Percentiles rank a stretch among this genome's conserved stretches.
Conservation (phyloP, 495 filamentous ascomycete genomes). For the Bryoglossum gracile region DNA sequence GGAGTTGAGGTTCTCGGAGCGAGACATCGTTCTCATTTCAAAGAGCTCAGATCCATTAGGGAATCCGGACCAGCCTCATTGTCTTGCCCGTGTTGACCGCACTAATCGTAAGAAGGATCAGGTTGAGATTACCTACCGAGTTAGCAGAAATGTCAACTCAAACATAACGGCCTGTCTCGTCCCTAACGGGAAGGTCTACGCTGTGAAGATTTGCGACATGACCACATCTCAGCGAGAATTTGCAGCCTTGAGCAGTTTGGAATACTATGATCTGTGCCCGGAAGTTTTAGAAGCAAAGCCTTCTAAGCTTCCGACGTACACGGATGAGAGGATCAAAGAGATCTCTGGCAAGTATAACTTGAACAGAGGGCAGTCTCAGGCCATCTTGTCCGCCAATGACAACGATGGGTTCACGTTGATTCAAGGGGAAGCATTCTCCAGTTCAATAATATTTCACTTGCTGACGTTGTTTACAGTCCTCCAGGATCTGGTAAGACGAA, state of each 20-base stretch:
- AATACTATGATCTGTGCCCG: slow-evolving; percentile 92
- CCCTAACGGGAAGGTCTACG: slow-evolving; percentile 59
- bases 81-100: slow-evolving; percentile 74
- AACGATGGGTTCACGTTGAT: slow-evolving; percentile 96
- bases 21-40: slow-evolving; percentile 82
- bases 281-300: slow-evolving; percentile 85
- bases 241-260: slow-evolving; percentile 77
- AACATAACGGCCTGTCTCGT: slow-evolving; percentile 39
- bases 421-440: slow-evolving; percentile 57
- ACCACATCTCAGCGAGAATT: slow-evolving; percentile 92
- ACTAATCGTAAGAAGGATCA: slow-evolving; percentile 71
- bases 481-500: slow-evolving; percentile 98
- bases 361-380: slow-evolving; percentile 86
- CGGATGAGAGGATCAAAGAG: slow-evolving; percentile 57
- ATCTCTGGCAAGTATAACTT: slow-evolving; percentile 70
- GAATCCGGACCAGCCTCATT: slow-evolving; percentile 59
- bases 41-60: slow-evolving; percentile 57
- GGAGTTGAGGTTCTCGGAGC: slow-evolving; percentile 67
- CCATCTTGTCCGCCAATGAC: slow-evolving; percentile 81
- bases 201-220: slow-evolving; percentile 77
- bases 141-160: slow-evolving; percentile 52
- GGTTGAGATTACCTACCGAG: slow-evolving; percentile 76
- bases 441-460: no score
- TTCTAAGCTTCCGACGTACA: slow-evolving; percentile 74
- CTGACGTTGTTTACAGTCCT: slow-evolving; percentile 44